Base-by-base conservation (phyloP, 2,329 filamentous ascomycete species). In the Delphinella strobiligena region DNA sequence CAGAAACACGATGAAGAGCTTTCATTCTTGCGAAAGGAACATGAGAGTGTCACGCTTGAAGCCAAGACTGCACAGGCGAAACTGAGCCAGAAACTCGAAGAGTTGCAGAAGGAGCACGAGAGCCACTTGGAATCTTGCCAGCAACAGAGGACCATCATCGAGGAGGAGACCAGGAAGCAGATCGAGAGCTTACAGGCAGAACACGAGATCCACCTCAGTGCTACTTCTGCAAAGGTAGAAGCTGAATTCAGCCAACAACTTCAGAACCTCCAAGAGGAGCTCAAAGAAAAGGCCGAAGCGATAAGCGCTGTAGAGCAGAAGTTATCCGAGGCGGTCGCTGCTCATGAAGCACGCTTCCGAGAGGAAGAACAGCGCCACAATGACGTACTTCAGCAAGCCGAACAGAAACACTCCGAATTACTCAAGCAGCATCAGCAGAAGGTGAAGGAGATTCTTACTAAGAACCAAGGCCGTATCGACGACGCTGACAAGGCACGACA, bases 1-100 rank as follows among this genome's bases (percentile, higher is more conserved):
- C 34, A 38, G 9, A 37, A 46, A 15, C 29, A 46, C 22, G 38
- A 47, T 10, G 22, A 35, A 17, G 42, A 19, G 36, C 43, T 16
- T n/a, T n/a, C n/a, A n/a, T n/a, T n/a, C n/a, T n/a, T n/a, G n/a
- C n/a, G n/a, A n/a, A n/a, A n/a, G n/a, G n/a, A n/a, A n/a, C n/a
- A n/a, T n/a, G n/a, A n/a, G n/a, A n/a, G n/a, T n/a, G n/a, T n/a
- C n/a, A n/a, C n/a, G 34, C 30, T 40, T 34, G 34, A 41, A 37
- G 14, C 27, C 34, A 19, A 38, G 30, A 17, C 29, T 34, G 15
- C 38, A 34, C 33, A 32, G 29, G 24, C 41, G 37, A 34, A 35
- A 41, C 19, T 31, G 12, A n/a, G n/a, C n/a, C n/a, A n/a, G n/a
- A n/a, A n/a, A n/a, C n/a, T n/a, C n/a, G n/a, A n/a, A n/a, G n/a